Evolutionary conservation across 139 green algal genomes (phyloP).

Genomic region (Chlamydomonas sphaeroides): DNA sequence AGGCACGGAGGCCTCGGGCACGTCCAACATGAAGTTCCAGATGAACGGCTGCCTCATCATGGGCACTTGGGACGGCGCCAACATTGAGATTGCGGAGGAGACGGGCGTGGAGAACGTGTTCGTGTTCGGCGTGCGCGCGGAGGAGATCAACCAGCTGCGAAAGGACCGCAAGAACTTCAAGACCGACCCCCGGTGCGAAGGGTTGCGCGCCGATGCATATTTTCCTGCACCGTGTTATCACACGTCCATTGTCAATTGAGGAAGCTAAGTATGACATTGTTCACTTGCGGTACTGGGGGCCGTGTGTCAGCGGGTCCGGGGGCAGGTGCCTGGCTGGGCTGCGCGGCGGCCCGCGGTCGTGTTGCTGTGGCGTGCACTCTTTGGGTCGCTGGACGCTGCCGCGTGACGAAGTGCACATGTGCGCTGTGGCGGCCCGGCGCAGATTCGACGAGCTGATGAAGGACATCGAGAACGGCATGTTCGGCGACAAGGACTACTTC

Average conservation of each 20-base stretch:
- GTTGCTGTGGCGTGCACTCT: no score
- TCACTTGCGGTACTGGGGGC: no score
- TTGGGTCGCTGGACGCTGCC: no score
- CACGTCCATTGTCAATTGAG: no score
- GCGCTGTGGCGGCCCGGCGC: not conserved
- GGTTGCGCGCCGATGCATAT: no score
- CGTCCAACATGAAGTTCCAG: constrained; percentile 99
- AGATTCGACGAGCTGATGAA: constrained; percentile 71
- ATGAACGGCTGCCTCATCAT: constrained; percentile 94
- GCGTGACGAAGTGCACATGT: no score
- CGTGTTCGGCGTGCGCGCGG: constrained; percentile 81
- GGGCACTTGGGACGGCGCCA: constrained; percentile 90
- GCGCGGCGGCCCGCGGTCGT: no score
- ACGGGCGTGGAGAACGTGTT: constrained; percentile 80
- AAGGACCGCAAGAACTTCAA: constrained; percentile 90
- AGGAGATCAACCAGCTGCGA: constrained; percentile 77
- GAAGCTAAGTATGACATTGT: no score
- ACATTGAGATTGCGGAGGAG: constrained; percentile 98
- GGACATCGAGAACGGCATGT: constrained; percentile 82
- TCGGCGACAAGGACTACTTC: constrained; percentile 94
- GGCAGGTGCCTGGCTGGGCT: no score
- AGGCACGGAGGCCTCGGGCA: constrained; percentile 96
- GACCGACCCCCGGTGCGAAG: constrained; percentile 65
- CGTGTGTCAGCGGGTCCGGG: no score
- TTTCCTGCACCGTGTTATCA: no score